phyloP scores from a whole-genome alignment of 768 basidiomycete species.

The Russula abietina region DNA sequence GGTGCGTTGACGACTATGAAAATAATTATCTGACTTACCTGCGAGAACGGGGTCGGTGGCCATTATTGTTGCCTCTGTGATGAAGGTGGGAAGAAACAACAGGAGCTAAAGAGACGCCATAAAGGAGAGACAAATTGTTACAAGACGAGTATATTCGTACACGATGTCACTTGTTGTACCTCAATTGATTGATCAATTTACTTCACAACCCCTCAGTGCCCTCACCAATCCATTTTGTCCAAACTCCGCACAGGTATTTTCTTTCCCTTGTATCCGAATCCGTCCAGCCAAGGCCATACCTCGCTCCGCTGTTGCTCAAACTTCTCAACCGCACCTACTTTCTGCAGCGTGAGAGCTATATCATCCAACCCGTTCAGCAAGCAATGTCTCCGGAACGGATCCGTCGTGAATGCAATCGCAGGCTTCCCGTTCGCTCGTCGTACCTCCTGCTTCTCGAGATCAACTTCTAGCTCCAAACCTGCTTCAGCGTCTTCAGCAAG shows the following conservation, averaged over 20 bases:
- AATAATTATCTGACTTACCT: neutral
- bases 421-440: conserved; percentile 60
- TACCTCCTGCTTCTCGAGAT: conserved; percentile 54
- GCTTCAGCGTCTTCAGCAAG: conserved; percentile 48
- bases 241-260: conserved; percentile 53
- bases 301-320: conserved; percentile 78
- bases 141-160: too few relatives aligned
- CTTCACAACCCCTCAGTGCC: conserved; percentile 4
- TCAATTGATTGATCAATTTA: too few relatives aligned
- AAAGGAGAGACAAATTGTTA: too few relatives aligned
- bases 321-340: conserved; percentile 56
- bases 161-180: too few relatives aligned
- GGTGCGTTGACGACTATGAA: neutral
- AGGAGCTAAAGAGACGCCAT: neutral
- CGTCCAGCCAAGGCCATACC: conserved; percentile 94
- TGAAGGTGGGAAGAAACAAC: neutral
- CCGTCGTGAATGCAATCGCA: conserved; percentile 70
- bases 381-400: conserved; percentile 90
- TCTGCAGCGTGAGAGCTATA: conserved; percentile 89
- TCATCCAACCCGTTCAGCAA: conserved; percentile 95
- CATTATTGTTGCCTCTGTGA: neutral
- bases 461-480: conserved; percentile 49
- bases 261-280: conserved; percentile 80
- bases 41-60: neutral
- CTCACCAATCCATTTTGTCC: conserved; percentile 72